Base-by-base conservation (phyloP, 176 grass and related monocot genomes). In the Bonia amplexicaulis region DNA sequence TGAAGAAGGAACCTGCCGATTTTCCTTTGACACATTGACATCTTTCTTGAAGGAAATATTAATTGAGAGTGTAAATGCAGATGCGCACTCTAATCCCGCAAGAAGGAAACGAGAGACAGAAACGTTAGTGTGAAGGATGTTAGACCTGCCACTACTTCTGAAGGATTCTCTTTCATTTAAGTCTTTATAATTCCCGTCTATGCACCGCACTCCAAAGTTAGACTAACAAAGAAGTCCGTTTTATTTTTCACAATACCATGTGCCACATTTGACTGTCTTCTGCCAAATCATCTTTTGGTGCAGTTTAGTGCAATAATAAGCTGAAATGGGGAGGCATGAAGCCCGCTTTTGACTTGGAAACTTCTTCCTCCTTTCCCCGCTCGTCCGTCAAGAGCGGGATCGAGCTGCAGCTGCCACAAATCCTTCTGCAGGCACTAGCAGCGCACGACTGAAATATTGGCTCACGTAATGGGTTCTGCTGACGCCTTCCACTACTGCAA, bases 391-490 rank as follows among this genome's bases (percentile, higher is more conserved):
- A 73, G 13, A 79, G 35, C 45, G 80, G 78, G 64, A n/a, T n/a
- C n/a, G n/a, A 81, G 59, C 51, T 49, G 69, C 49, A 74, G 70
- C 6, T 22, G 51, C 19, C 26, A 58, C 44, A 19, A 33, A 46
- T 37, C 29, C 51, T 74, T 69, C 22, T 9, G 10, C 39, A 4
- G 3, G 22, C 9, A 59, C 55, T 3, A 1, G 9, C 20, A 58
- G 9, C 3, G 9, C 57, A 25, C 9, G 47, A 68, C 6, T 49
- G 86, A 46, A 89, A 81, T 61, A 85, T 85, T 81, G 22, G 10
- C 46, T 64, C 80, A 2, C 9, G 17, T 67, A 83, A 66, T 90
- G 89, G 80, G 60, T 44, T 90, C 84, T 74, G 67, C 66, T 48
- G 0, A 6, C 74, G 80, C 74, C 84, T 87, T 87, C 84, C 89